Percentiles rank a stretch among this genome's conserved stretches.
These are phyloP conservation scores for Lentinula lateritia DNA, from an alignment of 768 basidiomycete genomes.

Conservation along the genomic window DNA sequence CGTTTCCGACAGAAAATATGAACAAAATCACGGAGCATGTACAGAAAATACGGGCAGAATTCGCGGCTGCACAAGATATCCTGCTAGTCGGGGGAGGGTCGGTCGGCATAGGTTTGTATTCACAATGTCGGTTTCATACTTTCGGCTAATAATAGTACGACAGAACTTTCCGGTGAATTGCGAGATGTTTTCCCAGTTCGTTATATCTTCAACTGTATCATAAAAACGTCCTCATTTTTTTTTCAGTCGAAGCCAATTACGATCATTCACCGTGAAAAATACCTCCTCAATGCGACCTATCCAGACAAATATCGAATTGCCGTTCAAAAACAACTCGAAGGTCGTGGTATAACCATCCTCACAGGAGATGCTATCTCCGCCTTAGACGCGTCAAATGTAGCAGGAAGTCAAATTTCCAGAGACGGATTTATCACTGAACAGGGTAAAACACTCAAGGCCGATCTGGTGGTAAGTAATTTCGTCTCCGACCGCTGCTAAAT, in stretches of 20 bases:
- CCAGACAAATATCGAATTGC: conserved; percentile 35
- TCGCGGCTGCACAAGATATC: conserved; percentile 35
- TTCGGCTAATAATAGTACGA: neutral
- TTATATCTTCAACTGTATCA: conserved; percentile 7
- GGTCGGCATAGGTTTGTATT: conserved; percentile 38
- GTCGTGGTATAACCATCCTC: conserved; percentile 28
- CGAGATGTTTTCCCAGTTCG: conserved; percentile 16
- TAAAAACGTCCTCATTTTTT: neutral
- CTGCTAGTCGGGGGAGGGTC: conserved; percentile 54
- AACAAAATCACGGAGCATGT: conserved; percentile 15
- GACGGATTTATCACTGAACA: conserved; percentile 29
- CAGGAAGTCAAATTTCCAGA: conserved; percentile 10
- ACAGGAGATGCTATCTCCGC: conserved; percentile 35
- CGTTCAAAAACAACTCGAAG: conserved; percentile 26
- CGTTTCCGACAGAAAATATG: conserved; percentile 32
- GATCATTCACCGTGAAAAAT: conserved; percentile 35
- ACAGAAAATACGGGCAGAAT: conserved; percentile 24
- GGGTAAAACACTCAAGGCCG: conserved; percentile 31
- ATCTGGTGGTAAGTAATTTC: conserved; percentile 34
- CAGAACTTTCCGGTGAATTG: conserved; percentile 21
- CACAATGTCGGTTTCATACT: neutral
- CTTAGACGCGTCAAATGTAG: conserved; percentile 22
- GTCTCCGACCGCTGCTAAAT: neutral
- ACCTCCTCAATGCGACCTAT: conserved; percentile 40
- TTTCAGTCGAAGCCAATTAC: conserved; percentile 20